Evolutionary conservation across 148 eudicot genomes (phyloP).

Genomic region (Arbutus unedo): DNA sequence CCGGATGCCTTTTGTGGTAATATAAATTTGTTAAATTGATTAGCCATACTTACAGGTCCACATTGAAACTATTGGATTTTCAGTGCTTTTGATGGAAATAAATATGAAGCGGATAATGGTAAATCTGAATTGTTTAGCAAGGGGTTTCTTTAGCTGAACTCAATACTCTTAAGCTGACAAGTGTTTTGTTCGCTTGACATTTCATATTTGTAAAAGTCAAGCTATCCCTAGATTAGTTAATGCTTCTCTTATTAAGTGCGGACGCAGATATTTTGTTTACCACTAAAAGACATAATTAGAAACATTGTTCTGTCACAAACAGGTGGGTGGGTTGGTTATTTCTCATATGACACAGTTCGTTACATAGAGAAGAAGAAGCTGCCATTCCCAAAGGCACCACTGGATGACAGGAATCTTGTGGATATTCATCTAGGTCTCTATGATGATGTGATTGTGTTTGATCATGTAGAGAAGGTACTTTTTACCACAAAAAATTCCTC

Average conservation of each 20-base stretch:
- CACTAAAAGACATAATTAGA: not conserved
- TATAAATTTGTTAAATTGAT: not conserved
- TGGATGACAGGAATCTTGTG: slow-evolving; percentile 46
- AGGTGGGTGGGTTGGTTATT: slow-evolving; percentile 70
- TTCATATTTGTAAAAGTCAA: not conserved
- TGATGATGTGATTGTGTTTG: slow-evolving; percentile 50
- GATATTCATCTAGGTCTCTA: slow-evolving; percentile 59
- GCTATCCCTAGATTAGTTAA: not conserved
- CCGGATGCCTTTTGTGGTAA: slow-evolving; percentile 86
- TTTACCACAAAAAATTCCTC: not conserved
- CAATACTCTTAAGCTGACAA: not conserved
- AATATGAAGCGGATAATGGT: not conserved
- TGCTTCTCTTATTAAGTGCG: not conserved
- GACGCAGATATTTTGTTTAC: not conserved
- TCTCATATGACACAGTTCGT: slow-evolving; percentile 60
- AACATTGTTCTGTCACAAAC: slow-evolving; percentile 16
- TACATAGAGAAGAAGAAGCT: slow-evolving; percentile 49
- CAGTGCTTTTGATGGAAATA: not conserved
- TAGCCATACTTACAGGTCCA: not conserved
- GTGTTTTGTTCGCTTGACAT: not conserved
- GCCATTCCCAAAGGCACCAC: slow-evolving; percentile 41
- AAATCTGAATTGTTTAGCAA: not conserved
- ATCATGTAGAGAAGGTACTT: slow-evolving; percentile 56
- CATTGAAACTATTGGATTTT: not conserved
- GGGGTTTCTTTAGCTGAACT: slow-evolving; percentile 2